These are phyloP conservation scores for Stevia rebaudiana DNA, from an alignment of 140 eudicot genomes.

Conservation along the genomic window DNA sequence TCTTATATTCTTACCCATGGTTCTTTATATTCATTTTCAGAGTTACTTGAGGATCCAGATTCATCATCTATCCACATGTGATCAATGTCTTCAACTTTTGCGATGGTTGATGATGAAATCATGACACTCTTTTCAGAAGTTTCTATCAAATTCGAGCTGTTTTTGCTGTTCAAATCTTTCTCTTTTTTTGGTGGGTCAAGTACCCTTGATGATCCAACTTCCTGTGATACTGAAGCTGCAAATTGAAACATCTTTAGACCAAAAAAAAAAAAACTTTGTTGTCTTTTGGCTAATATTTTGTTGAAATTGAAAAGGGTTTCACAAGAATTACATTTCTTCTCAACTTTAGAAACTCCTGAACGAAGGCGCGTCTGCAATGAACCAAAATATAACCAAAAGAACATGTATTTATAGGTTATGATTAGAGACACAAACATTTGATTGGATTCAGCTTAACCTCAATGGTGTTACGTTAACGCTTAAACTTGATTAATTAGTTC, in stretches of 20 bases:
- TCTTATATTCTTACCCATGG: conserved; percentile 52
- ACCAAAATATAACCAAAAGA: not conserved
- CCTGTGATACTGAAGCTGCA: conserved; percentile 46
- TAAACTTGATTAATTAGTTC: not conserved
- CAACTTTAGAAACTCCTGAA: conserved; percentile 34
- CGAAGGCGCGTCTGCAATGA: conserved; percentile 44
- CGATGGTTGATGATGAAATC: conserved; percentile 20
- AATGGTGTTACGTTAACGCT: conserved; percentile 10
- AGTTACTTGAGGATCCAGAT: conserved; percentile 24
- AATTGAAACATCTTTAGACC: not conserved
- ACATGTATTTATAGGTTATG: not conserved
- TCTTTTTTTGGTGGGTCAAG: conserved; percentile 26
- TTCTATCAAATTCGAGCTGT: conserved; percentile 6
- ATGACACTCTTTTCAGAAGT: conserved; percentile 17
- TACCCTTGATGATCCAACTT: conserved; percentile 32
- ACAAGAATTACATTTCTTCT: conserved; percentile 47
- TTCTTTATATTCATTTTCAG: conserved; percentile 48
- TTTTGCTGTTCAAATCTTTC: conserved; percentile 22
- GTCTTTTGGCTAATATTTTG: not conserved
- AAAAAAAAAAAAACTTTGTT: not conserved
- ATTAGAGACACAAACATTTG: not conserved
- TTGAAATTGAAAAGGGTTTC: conserved; percentile 1
- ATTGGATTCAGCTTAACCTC: not conserved
- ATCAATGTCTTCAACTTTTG: conserved; percentile 17
- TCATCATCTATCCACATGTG: conserved; percentile 28